These are phyloP conservation scores for Ophiostoma quercus DNA, from an alignment of 2,329 filamentous ascomycete genomes.

Conservation along the genomic window DNA sequence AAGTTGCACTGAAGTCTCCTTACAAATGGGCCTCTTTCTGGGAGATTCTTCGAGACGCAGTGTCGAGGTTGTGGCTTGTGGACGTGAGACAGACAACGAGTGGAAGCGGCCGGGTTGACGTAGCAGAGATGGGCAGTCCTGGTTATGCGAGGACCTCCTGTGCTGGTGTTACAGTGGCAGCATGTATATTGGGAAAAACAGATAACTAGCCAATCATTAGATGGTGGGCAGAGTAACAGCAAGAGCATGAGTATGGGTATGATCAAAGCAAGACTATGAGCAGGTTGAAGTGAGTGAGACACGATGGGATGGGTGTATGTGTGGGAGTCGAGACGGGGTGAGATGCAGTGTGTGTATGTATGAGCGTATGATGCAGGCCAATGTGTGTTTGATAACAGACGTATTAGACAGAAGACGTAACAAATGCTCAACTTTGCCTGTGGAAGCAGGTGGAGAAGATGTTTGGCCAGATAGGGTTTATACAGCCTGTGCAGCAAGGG, in stretches of 20 bases:
- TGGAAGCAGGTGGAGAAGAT: neutral
- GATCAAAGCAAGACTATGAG: too few species aligned
- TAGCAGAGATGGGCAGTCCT: neutral
- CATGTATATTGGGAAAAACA: constrained; percentile 13
- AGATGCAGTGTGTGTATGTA: neutral
- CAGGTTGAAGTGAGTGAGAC: neutral
- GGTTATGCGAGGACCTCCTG: neutral
- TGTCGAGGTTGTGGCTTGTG: neutral
- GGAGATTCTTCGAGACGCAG: neutral
- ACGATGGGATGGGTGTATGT: neutral
- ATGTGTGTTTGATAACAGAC: neutral
- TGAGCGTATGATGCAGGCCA: neutral
- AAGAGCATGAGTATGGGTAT: neutral
- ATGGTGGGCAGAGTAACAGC: neutral
- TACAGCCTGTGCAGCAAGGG: neutral
- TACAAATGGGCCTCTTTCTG: too few species aligned
- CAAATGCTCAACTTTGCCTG: neutral
- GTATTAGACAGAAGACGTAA: neutral
- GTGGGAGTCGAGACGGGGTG: neutral
- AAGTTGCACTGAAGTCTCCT: neutral
- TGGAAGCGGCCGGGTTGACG: constrained; percentile 2
- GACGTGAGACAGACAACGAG: neutral
- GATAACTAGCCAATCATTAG: neutral
- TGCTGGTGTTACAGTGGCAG: constrained; percentile 15
- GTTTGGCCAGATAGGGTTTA: neutral